Evolutionary conservation across 208 protist genomes (phyloP).

Genomic region (Angomonas desouzai): DNA sequence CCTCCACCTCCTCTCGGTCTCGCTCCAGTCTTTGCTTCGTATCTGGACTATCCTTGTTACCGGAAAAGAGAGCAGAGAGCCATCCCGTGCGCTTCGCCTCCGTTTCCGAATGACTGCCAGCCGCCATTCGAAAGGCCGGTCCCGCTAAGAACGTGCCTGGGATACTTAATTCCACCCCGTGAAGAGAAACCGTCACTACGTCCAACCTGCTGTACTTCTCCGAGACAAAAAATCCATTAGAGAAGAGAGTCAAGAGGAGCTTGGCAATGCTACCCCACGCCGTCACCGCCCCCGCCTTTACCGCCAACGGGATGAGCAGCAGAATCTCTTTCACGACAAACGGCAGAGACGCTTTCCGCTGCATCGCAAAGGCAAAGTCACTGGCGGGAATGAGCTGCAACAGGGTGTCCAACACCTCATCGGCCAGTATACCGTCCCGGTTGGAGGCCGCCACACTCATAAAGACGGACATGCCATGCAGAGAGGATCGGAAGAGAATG

Average conservation of each 20-base stretch:
- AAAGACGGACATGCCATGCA: slow-evolving; percentile 1
- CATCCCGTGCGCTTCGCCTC: slow-evolving; percentile 27
- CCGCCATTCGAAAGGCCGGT: slow-evolving; percentile 9
- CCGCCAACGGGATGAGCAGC: slow-evolving; percentile 24
- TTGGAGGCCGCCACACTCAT: not conserved
- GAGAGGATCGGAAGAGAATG: not conserved
- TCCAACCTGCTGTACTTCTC: not conserved
- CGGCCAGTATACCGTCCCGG: not conserved
- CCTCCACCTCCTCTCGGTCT: not conserved
- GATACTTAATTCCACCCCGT: not conserved
- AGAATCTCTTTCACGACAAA: slow-evolving; percentile 41
- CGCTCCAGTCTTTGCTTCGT: slow-evolving; percentile 6
- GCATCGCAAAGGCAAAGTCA: not conserved
- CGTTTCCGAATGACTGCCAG: slow-evolving; percentile 4
- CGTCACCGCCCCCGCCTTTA: slow-evolving; percentile 24
- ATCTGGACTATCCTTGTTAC: slow-evolving; percentile 5
- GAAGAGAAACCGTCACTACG: not conserved
- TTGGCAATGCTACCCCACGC: slow-evolving; percentile 31
- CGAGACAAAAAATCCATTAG: slow-evolving; percentile 33
- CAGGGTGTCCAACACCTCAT: slow-evolving; percentile 1
- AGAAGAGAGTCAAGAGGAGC: slow-evolving; percentile 34
- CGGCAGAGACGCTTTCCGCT: slow-evolving; percentile 27
- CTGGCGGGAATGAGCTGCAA: not conserved
- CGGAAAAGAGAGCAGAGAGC: slow-evolving; percentile 50
- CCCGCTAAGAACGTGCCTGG: not conserved